These are phyloP conservation scores for Vitellaria paradoxa DNA, from an alignment of 179 eudicot species.

Conservation along the genomic window DNA sequence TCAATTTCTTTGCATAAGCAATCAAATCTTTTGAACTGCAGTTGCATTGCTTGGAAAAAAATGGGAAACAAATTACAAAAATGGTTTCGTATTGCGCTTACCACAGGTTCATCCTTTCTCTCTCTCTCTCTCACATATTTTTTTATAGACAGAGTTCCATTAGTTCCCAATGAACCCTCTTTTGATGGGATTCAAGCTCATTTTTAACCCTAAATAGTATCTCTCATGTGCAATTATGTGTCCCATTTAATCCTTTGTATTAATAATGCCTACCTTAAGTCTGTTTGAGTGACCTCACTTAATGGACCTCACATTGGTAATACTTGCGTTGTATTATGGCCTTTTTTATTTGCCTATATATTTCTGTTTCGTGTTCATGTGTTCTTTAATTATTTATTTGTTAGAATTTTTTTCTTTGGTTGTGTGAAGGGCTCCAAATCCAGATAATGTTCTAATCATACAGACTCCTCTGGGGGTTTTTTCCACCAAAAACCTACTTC, in stretches of 20 bases:
- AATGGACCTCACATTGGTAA: no score
- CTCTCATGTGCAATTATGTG: not conserved
- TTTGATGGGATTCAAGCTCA: not conserved
- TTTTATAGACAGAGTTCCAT: not conserved
- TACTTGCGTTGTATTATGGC: not conserved
- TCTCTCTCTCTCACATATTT: not conserved
- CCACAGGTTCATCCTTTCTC: conserved; percentile 64
- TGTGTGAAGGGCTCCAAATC: conserved; percentile 89
- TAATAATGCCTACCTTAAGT: not conserved
- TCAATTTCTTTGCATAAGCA: conserved; percentile 8
- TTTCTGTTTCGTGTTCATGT: not conserved
- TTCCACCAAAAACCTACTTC: conserved; percentile 80
- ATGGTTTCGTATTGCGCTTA: conserved; percentile 96
- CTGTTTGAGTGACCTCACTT: not conserved
- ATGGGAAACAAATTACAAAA: conserved; percentile 87
- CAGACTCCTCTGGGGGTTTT: conserved; percentile 84
- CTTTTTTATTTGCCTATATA: not conserved
- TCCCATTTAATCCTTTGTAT: not conserved
- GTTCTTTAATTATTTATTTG: not conserved
- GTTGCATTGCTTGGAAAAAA: conserved; percentile 88
- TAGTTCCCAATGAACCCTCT: not conserved
- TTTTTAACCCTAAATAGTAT: not conserved
- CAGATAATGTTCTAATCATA: conserved; percentile 84
- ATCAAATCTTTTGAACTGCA: conserved; percentile 29
- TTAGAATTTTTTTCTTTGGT: not conserved